These are phyloP conservation scores for Leccinum disarticulatum DNA, from an alignment of 768 basidiomycete species.

Conservation along the genomic window DNA sequence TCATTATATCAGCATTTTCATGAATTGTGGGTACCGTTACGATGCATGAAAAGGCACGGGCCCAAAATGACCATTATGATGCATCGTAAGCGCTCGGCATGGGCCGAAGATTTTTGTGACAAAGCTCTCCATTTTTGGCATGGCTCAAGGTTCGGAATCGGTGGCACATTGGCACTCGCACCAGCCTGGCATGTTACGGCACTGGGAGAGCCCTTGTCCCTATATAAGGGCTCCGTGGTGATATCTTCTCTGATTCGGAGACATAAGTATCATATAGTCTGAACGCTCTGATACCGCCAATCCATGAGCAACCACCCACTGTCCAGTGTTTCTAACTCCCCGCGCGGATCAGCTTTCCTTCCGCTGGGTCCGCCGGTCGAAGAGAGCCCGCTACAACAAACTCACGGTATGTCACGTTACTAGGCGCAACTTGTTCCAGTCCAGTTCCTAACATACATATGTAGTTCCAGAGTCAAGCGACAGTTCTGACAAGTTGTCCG, in stretches of 20 bases:
- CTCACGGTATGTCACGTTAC: conserved; percentile 13
- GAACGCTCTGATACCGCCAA: conserved; percentile 1
- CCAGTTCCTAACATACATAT: neutral
- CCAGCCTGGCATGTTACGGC: conserved; percentile 21
- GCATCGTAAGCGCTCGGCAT: no score
- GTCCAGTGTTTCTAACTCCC: conserved; percentile 18
- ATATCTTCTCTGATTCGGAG: conserved; percentile 4
- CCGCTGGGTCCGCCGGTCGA: neutral
- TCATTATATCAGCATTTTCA: no score
- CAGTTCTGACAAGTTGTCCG: conserved; percentile 44
- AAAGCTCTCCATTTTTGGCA: conserved; percentile 24
- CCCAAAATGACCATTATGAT: no score
- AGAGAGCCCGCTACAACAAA: neutral
- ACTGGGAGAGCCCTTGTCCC: conserved; percentile 4
- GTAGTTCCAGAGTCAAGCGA: conserved; percentile 11
- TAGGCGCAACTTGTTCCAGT: neutral
- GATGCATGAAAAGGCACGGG: no score
- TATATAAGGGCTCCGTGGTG: conserved; percentile 18
- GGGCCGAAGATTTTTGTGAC: no score
- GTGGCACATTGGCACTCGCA: neutral
- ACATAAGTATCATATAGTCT: conserved; percentile 1
- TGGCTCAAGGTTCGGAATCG: conserved; percentile 3
- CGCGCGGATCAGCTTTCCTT: conserved; percentile 9
- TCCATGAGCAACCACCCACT: conserved; percentile 21
- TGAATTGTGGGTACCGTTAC: no score